Evolutionary conservation across 2,329 filamentous ascomycete species (phyloP), one percentile per base, ranked within the genome.

Genomic region (Aspergillus sp.): DNA sequence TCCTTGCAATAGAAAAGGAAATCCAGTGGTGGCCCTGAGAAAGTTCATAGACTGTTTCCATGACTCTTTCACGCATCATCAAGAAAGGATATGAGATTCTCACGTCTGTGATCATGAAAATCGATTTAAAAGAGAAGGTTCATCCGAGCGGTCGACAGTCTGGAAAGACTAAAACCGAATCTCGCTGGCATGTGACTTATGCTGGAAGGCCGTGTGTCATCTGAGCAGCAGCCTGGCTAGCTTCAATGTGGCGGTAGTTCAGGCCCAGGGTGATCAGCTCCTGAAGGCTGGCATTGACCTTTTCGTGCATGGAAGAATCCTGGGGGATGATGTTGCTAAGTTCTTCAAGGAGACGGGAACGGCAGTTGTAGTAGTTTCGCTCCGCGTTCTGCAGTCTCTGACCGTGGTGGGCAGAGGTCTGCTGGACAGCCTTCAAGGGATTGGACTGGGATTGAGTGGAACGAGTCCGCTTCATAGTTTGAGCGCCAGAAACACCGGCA

Each of bases 201-300:
- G 68, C 71, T 53, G 74, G 69, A 16, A 74, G 58, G 62, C 73
- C 71, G 53, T 70, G 70, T n/a, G 71, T 57, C 45, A 73, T 66
- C 46, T 75, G 70, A 46, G 71, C 70, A 55, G 73, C 71, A 59
- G 73, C 72, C 50, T 77, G 75, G 65, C 75, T 75, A 55, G 76
- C 76, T 59, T 77, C 75, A 55, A 78, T 73, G 52, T 74, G 75
- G 49, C 77, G 77, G 67, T 76, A 78, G 67, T 74, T 77, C 64
- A 78, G 57, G 31, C 76, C 75, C 49, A 78, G 69, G 16, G 76
- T 78, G 60, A 75, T 76, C 46, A 79, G 67, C 54, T 79, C 77
- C 69, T 79, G 76, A 52, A 79, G 70, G 60, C 74, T 75, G 54
- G 76, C 76, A 68, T 78, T 79, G 60, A 77, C 75, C 66, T 76